These are phyloP conservation scores for Phytophthora meadii DNA, from an alignment of 352 stramenopile genomes.

Conservation along the genomic window DNA sequence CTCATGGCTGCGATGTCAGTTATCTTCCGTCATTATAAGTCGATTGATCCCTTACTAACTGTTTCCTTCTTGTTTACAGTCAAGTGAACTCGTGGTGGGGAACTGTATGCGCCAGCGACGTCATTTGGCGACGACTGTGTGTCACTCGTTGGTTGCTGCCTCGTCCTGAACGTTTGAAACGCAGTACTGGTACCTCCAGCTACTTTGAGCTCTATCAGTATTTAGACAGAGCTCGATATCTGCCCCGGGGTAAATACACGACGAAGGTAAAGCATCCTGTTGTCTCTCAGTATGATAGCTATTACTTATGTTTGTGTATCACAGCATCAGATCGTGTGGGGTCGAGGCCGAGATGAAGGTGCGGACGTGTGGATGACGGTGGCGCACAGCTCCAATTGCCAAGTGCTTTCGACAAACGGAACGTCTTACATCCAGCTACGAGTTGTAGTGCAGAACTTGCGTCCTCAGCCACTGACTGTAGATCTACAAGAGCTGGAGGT, in stretches of 20 bases:
- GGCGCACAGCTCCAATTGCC: constrained; percentile 74
- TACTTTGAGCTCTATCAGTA: constrained; percentile 72
- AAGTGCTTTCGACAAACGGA: constrained; percentile 38
- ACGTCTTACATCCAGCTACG: constrained; percentile 69
- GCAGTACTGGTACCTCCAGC: constrained; percentile 51
- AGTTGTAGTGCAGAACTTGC: constrained; percentile 74
- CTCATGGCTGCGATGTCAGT: constrained; percentile 59
- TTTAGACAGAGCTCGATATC: constrained; percentile 58
- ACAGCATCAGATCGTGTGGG: constrained; percentile 73
- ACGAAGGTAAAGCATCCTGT: constrained; percentile 43
- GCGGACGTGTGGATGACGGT: constrained; percentile 80
- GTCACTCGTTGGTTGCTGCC: constrained; percentile 58
- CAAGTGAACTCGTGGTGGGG: constrained; percentile 67
- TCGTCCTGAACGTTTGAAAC: constrained; percentile 49
- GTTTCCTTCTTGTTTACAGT: constrained; percentile 25
- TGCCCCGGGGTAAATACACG: constrained; percentile 72
- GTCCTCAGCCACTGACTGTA: constrained; percentile 57
- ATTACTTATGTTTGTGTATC: too few species aligned
- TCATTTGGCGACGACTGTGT: constrained; percentile 61
- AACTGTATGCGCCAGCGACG: constrained; percentile 51
- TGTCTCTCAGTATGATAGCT: too few species aligned
- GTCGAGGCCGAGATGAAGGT: constrained; percentile 64
- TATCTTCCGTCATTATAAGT: not conserved
- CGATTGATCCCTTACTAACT: not conserved
- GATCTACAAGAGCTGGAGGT: constrained; percentile 71